Base-by-base conservation (phyloP, 345 rosid genomes). In the Euphorbia peplus region DNA sequence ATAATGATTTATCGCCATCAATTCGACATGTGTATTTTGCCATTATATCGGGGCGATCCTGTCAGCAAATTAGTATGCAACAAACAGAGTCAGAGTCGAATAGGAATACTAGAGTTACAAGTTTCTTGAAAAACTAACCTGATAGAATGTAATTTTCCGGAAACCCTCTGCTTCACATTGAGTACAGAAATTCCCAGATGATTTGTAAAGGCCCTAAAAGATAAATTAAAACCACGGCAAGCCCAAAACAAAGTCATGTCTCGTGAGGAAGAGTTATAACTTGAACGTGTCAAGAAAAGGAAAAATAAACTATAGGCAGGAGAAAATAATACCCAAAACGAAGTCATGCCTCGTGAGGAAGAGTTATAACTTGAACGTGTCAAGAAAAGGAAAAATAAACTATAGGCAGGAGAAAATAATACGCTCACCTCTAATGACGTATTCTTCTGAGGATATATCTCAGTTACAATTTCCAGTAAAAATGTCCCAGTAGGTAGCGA, bases 131-230 rank as follows among this genome's bases (percentile, higher is more conserved):
- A 1, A 32, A 73, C 35, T 32, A 57, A 91, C 99, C 93, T 95
- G 98, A 79, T 88, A 95, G 78, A 79, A 95, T 56, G 98, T 95
- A 64, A 95, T 92, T 73, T 90, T 92, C 21, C 93, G 85, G 77
- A 95, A 95, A 68, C 97, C 98, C 83, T 95, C 99, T 35, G 99
- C 98, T 87, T 95, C 98, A 66, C 99, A 92, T 71, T 95, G 99
- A 12, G 99, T 92, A 82, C 99, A 92, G 81, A 90, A 95, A 76
- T 85, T 90, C 70, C 91, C 90, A 67, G 98, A 90, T 47, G 99
- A 86, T 81, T 87, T 87, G 89, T 92, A 95, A 70, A 95, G 98
- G 61, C 97, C 99, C 99, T 92, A 64, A 61, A 60, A 50, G 72
- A 68, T 26, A 70, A 39, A 28, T 4, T 1, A 21, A 18, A 70